Evolutionary conservation across 768 basidiomycete genomes (phyloP).

Genomic region (Atractiella rhizophila): DNA sequence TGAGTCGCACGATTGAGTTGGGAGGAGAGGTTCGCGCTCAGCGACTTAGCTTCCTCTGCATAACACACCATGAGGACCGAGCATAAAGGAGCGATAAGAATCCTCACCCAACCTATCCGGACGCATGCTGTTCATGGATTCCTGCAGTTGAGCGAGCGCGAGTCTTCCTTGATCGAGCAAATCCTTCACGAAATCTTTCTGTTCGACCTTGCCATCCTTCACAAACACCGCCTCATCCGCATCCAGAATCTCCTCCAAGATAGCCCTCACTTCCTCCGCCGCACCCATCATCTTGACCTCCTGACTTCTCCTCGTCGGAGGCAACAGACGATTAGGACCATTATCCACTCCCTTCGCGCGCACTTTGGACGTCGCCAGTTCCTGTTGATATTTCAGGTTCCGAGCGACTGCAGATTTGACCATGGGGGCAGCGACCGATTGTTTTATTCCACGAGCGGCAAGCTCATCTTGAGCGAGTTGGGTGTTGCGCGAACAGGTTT

Average conservation of each 20-base stretch:
- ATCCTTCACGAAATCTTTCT: slow-evolving; percentile 8
- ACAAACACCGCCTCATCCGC: slow-evolving; percentile 2
- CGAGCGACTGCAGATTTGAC: slow-evolving; percentile 21
- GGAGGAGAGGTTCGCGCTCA: slow-evolving; percentile 45
- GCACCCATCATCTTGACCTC: slow-evolving; percentile 9
- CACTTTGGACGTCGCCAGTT: slow-evolving; percentile 16
- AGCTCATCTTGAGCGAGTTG: slow-evolving; percentile 35
- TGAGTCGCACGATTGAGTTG: slow-evolving; percentile 29
- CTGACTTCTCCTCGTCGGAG: slow-evolving; percentile 1
- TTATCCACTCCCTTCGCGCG: not conserved
- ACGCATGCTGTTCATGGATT: no score
- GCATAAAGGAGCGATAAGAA: no score
- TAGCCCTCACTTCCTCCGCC: slow-evolving; percentile 7
- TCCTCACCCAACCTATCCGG: no score
- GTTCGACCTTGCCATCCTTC: not conserved
- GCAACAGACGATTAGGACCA: slow-evolving; percentile 38
- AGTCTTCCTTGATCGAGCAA: slow-evolving; percentile 7
- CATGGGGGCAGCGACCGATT: slow-evolving; percentile 24
- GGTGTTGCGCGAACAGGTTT: slow-evolving; percentile 74
- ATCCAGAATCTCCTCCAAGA: slow-evolving; percentile 7
- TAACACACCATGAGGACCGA: no score
- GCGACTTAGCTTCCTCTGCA: no score
- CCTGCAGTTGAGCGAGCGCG: slow-evolving; percentile 10
- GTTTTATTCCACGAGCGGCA: slow-evolving; percentile 21
- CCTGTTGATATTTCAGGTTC: slow-evolving; percentile 22